A percentile compares a stretch with the other conserved stretches of the same genome.
Evolutionary conservation across 192 early-diverging fungal species (phyloP).

Genomic region (Backusella liffmaniae): DNA sequence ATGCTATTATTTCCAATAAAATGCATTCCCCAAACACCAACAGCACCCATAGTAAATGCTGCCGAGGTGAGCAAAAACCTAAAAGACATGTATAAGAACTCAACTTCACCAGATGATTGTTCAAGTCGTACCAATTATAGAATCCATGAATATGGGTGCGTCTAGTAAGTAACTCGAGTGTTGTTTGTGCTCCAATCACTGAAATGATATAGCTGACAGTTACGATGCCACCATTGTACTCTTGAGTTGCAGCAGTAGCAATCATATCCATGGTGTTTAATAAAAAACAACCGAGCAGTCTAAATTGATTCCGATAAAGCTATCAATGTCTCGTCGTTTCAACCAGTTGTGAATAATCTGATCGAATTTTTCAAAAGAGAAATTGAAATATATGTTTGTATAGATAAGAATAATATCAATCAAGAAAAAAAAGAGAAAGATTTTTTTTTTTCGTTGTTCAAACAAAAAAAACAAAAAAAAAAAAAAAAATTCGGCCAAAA

Average conservation of each 20-base stretch:
- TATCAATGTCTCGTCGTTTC: not conserved
- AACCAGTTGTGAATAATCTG: not conserved
- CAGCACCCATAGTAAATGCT: slow-evolving; percentile 38
- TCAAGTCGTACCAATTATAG: slow-evolving; percentile 28
- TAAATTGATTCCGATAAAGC: slow-evolving; percentile 2
- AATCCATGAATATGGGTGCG: slow-evolving; percentile 32
- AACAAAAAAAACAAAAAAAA: too few species aligned
- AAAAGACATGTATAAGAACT: not conserved
- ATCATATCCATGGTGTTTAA: not conserved
- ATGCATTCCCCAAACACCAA: slow-evolving; percentile 44
- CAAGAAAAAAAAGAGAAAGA: not conserved
- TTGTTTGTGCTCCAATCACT: slow-evolving; percentile 38
- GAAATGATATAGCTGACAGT: slow-evolving; percentile 34
- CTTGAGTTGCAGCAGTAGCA: slow-evolving; percentile 2
- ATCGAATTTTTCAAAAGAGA: not conserved
- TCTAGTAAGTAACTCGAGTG: slow-evolving; percentile 39
- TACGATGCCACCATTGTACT: slow-evolving; percentile 28
- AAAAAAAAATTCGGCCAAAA: not conserved
- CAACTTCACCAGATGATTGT: not conserved
- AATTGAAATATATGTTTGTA: not conserved
- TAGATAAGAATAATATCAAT: not conserved
- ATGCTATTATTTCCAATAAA: slow-evolving; percentile 41
- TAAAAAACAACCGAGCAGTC: not conserved
- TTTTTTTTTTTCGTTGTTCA: not conserved
- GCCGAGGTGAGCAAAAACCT: slow-evolving; percentile 35